Evolutionary conservation across 2,329 filamentous ascomycete species (phyloP).

Genomic region (Trichoderma pleuroti): DNA sequence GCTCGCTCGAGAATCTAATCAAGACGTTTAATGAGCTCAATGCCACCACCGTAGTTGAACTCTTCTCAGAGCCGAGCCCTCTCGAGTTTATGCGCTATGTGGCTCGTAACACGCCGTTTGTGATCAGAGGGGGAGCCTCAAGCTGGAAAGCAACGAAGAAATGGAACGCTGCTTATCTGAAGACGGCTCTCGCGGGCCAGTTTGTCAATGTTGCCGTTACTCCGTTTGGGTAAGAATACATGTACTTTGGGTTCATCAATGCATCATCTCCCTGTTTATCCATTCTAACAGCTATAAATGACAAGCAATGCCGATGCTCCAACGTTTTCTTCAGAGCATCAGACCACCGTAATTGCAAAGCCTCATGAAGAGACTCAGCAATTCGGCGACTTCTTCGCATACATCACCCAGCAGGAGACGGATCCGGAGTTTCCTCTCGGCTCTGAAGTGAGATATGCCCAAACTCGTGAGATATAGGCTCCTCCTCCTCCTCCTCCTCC

Average conservation of each 20-base stretch:
- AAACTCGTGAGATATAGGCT: slow-evolving; percentile 57
- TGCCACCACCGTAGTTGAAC: slow-evolving; percentile 53
- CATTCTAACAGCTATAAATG: not conserved
- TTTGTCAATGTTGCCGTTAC: slow-evolving; percentile 74
- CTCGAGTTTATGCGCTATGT: slow-evolving; percentile 80
- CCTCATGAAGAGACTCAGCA: slow-evolving; percentile 64
- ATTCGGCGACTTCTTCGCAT: slow-evolving; percentile 60
- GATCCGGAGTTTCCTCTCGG: slow-evolving; percentile 29
- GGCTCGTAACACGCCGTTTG: slow-evolving; percentile 69
- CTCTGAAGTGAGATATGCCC: slow-evolving; percentile 64
- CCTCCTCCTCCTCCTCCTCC: not conserved
- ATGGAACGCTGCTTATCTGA: slow-evolving; percentile 63
- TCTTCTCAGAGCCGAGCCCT: slow-evolving; percentile 63
- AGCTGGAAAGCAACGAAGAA: slow-evolving; percentile 59
- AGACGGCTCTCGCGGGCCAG: slow-evolving; percentile 49
- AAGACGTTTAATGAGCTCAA: slow-evolving; percentile 73
- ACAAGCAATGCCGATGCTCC: slow-evolving; percentile 39
- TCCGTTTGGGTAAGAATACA: slow-evolving; percentile 57
- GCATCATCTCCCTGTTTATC: not conserved
- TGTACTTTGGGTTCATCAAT: not conserved
- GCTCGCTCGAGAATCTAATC: slow-evolving; percentile 50
- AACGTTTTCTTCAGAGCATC: slow-evolving; percentile 27
- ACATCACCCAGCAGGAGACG: slow-evolving; percentile 57
- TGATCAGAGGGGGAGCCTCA: slow-evolving; percentile 60
- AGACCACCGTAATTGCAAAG: slow-evolving; percentile 59